Percentiles rank a stretch among this genome's conserved stretches.
These are phyloP conservation scores for Citrus medica DNA, from an alignment of 345 rosid species.

Conservation along the genomic window DNA sequence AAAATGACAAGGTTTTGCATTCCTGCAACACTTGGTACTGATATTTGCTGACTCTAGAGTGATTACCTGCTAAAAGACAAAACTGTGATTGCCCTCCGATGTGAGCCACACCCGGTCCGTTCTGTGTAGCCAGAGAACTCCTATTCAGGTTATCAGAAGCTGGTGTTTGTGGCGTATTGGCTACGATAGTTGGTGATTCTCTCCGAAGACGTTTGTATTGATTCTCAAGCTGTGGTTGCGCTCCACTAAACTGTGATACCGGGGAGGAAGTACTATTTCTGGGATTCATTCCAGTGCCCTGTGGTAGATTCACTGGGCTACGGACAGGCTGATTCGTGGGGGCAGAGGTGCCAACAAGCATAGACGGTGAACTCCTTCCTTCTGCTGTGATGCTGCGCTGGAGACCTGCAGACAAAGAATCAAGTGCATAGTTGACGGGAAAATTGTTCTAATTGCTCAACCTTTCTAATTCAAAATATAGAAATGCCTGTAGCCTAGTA, in stretches of 20 bases:
- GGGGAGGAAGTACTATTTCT: neutral
- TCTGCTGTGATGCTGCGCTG: too few relatives aligned
- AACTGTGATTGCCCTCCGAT: neutral
- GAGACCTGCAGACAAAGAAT: too few relatives aligned
- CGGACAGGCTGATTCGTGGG: neutral
- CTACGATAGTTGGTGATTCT: neutral
- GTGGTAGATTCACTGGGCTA: neutral
- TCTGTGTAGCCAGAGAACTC: neutral
- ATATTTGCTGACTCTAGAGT: neutral
- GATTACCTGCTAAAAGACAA: neutral
- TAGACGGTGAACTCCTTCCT: too few relatives aligned
- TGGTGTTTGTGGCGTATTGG: neutral
- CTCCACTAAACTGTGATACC: neutral
- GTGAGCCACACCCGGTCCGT: neutral
- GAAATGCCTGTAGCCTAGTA: too few relatives aligned
- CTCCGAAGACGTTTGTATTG: slow-evolving; percentile 21
- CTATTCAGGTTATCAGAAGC: neutral
- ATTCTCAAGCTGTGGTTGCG: neutral
- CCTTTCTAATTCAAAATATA: too few relatives aligned
- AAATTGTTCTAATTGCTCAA: too few relatives aligned
- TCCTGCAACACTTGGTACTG: neutral
- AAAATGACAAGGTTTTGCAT: neutral
- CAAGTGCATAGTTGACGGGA: too few relatives aligned
- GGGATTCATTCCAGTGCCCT: neutral
- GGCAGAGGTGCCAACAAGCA: neutral